phyloP scores from a whole-genome alignment of 305 asterid species.

The Fraxinus sp. region DNA sequence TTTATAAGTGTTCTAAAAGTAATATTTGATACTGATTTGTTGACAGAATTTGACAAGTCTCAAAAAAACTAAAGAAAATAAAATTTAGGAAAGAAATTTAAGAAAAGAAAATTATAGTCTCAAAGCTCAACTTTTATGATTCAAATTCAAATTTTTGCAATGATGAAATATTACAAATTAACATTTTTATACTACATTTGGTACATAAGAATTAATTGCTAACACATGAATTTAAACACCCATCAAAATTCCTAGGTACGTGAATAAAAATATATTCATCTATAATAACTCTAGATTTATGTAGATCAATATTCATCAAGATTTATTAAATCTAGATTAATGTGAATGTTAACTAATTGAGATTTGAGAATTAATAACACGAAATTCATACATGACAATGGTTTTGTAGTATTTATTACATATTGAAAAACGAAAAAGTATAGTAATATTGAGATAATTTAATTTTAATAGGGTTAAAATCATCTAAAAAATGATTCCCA shows the following conservation, averaged over 20 bases:
- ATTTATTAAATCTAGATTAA: too few species aligned
- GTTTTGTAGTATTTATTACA: too few species aligned
- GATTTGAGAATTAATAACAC: background rate
- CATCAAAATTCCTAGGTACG: background rate
- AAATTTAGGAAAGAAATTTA: background rate
- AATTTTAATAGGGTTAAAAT: background rate
- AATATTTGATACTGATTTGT: background rate
- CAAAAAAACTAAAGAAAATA: background rate
- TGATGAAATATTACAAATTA: too few species aligned
- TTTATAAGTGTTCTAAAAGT: background rate
- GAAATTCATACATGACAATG: background rate
- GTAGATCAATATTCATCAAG: background rate
- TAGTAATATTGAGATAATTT: background rate
- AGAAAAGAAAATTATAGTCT: background rate
- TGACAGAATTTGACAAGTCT: background rate
- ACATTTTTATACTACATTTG: background rate
- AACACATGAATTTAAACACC: background rate
- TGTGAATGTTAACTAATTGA: too few species aligned
- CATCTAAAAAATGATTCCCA: background rate
- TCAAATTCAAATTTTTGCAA: background rate
- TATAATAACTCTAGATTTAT: background rate
- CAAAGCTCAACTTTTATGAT: background rate
- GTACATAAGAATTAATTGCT: background rate
- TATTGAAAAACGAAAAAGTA: background rate
- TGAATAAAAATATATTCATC: background rate